phyloP scores from a whole-genome alignment of 441 rosid species.

The Omphalea diandra region DNA sequence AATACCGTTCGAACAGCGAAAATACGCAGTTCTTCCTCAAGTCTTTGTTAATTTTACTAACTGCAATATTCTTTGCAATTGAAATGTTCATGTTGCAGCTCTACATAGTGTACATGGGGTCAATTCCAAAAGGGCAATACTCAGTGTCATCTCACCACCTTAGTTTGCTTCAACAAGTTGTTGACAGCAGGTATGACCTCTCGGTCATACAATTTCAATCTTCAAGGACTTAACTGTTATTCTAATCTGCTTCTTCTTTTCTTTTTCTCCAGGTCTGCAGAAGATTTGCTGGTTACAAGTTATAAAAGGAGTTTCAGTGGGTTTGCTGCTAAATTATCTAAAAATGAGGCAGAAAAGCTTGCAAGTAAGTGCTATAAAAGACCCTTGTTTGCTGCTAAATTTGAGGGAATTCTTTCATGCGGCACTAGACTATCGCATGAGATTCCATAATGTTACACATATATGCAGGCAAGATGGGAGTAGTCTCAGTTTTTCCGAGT shows the following conservation, averaged over 20 bases:
- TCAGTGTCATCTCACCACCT: conserved; percentile 39
- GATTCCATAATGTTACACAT: not conserved
- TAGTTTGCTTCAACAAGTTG: conserved; percentile 36
- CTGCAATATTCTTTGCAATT: not conserved
- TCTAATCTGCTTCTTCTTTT: not conserved
- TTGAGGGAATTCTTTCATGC: not conserved
- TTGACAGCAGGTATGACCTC: conserved; percentile 36
- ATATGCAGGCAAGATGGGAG: conserved; percentile 36
- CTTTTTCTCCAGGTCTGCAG: conserved; percentile 23
- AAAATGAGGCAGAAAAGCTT: conserved; percentile 32
- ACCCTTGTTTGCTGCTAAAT: not conserved
- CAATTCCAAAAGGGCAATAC: conserved; percentile 40
- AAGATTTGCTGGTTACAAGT: conserved; percentile 42
- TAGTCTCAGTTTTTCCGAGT: conserved; percentile 53
- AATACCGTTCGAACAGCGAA: not conserved
- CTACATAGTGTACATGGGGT: conserved; percentile 62
- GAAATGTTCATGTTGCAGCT: conserved; percentile 24
- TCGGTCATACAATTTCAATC: no score
- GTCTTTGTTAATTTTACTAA: not conserved
- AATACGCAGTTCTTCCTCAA: not conserved
- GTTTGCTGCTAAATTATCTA: conserved; percentile 46
- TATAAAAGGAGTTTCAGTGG: conserved; percentile 55
- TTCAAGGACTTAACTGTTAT: not conserved
- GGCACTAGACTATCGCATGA: not conserved
- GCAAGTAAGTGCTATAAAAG: conserved; percentile 18